phyloP scores from a whole-genome alignment of 2,329 filamentous ascomycete species.

The Pleoardoris graminearum region DNA sequence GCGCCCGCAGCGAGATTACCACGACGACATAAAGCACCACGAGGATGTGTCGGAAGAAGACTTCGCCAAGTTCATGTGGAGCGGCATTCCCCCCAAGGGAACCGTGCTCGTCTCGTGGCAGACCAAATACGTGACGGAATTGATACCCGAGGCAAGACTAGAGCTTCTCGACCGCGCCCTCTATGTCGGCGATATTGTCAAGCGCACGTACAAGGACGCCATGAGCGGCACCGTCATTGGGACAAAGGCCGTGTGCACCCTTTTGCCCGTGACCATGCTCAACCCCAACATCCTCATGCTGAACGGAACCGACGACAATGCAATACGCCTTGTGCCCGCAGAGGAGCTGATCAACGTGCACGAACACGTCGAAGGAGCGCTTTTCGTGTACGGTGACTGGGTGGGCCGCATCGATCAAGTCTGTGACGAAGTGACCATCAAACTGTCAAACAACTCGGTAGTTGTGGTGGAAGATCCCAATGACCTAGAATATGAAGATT shows the following conservation, averaged over 20 bases:
- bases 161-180: constrained; percentile 58
- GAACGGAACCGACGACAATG: constrained; percentile 32
- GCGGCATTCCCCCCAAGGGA: constrained; percentile 55
- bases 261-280: constrained; percentile 42
- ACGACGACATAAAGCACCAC: constrained; percentile 43
- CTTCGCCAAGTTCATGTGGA: constrained; percentile 47
- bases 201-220: constrained; percentile 51
- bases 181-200: constrained; percentile 60
- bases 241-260: constrained; percentile 51
- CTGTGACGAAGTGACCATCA: constrained; percentile 55
- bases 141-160: constrained; percentile 50
- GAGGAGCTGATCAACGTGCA: constrained; percentile 52
- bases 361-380: constrained; percentile 54
- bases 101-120: constrained; percentile 57
- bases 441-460: constrained; percentile 57
- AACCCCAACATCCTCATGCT: constrained; percentile 27
- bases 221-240: constrained; percentile 60
- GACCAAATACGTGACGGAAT: constrained; percentile 46
- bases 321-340: constrained; percentile 48
- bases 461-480: constrained; percentile 56
- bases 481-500: constrained; percentile 46
- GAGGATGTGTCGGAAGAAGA: constrained; percentile 32
- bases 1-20: constrained; percentile 47
- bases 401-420: constrained; percentile 58
- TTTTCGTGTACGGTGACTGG: constrained; percentile 60